These are phyloP conservation scores for Ascochyta lentis DNA, from an alignment of 2,329 filamentous ascomycete species.

Conservation along the genomic window DNA sequence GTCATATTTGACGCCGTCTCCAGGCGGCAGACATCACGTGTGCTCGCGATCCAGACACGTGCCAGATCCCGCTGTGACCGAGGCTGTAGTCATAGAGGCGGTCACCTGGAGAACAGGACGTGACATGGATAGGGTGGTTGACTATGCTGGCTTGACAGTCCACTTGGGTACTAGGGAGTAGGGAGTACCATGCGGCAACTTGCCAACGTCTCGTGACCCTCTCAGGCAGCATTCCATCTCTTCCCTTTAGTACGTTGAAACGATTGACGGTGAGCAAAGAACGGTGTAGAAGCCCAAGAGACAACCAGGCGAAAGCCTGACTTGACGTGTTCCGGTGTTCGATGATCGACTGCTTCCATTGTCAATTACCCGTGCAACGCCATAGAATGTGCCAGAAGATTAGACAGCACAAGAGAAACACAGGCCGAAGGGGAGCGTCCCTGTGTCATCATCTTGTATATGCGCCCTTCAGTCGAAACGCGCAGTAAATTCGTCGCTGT, in stretches of 20 bases:
- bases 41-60: not conserved
- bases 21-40: slow-evolving; percentile 8
- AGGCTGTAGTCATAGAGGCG: not conserved
- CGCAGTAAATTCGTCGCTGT: slow-evolving; percentile 1
- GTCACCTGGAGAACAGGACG: not conserved
- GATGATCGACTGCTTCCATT: slow-evolving; percentile 3
- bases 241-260: not conserved
- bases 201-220: not conserved
- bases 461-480: slow-evolving; percentile 8
- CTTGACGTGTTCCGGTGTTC: slow-evolving; percentile 15
- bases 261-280: not conserved
- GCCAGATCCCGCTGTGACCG: not conserved
- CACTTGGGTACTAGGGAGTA: slow-evolving; percentile 4
- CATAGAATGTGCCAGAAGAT: slow-evolving; percentile 19
- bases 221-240: slow-evolving; percentile 11
- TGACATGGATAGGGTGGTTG: not conserved
- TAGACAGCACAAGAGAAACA: not conserved
- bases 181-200: not conserved
- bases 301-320: slow-evolving; percentile 11
- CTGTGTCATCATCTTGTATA: not conserved
- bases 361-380: slow-evolving; percentile 17
- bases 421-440: not conserved
- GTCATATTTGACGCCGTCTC: not conserved
- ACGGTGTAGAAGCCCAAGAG: not conserved
- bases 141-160: slow-evolving; percentile 1